These are phyloP conservation scores for Cokeromyces recurvatus DNA, from an alignment of 371 early-diverging fungal species.

Conservation along the genomic window DNA sequence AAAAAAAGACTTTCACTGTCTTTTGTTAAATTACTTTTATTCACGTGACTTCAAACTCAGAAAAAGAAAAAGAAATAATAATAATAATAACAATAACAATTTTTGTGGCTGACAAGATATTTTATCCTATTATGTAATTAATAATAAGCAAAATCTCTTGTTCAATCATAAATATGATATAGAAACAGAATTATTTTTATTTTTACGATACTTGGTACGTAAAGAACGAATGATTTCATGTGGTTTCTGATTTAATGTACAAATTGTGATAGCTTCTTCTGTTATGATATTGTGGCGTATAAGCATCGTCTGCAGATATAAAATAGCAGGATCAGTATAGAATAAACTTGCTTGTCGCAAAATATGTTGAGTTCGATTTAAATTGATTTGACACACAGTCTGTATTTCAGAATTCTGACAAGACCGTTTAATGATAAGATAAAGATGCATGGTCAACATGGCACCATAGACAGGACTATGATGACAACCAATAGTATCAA, in stretches of 20 bases:
- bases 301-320: slow-evolving; percentile 29
- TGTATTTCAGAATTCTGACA: slow-evolving; percentile 17
- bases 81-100: too few relatives aligned
- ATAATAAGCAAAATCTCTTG: too few relatives aligned
- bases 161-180: too few relatives aligned
- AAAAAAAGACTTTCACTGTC: too few relatives aligned
- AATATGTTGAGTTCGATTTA: slow-evolving; percentile 24
- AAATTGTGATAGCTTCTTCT: slow-evolving; percentile 6
- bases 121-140: too few relatives aligned
- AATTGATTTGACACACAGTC: slow-evolving; percentile 28
- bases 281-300: slow-evolving; percentile 3
- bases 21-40: too few relatives aligned
- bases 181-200: too few relatives aligned
- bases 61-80: too few relatives aligned
- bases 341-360: slow-evolving; percentile 18
- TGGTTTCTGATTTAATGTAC: slow-evolving; percentile 9
- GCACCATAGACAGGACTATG: slow-evolving; percentile 34
- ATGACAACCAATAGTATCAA: slow-evolving; percentile 34
- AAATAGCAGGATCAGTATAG: slow-evolving; percentile 20
- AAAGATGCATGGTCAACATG: slow-evolving; percentile 21
- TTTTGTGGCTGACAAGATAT: too few relatives aligned
- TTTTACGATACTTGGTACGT: too few relatives aligned
- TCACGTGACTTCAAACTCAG: too few relatives aligned
- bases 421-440: slow-evolving; percentile 20
- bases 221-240: slow-evolving; percentile 8